These are phyloP conservation scores for Metschnikowia sp. DNA, from an alignment of 805 yeast species.

Conservation along the genomic window DNA sequence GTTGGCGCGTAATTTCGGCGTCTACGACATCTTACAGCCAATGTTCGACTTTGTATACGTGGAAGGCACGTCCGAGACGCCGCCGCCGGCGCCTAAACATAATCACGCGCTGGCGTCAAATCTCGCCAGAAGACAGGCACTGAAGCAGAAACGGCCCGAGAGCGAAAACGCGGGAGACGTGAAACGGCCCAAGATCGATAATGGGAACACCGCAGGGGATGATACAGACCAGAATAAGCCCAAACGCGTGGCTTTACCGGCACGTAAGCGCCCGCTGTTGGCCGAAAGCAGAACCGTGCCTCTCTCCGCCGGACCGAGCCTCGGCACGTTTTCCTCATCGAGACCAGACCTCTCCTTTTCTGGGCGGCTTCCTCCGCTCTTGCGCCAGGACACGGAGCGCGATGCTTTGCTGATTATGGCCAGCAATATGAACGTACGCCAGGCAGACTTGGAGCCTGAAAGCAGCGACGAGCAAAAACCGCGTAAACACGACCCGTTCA, in stretches of 20 bases:
- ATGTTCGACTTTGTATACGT: slow-evolving; percentile 57
- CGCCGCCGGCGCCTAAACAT: slow-evolving; percentile 48
- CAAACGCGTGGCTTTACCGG: slow-evolving; percentile 26
- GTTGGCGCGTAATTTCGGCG: slow-evolving; percentile 38
- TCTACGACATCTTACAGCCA: slow-evolving; percentile 54
- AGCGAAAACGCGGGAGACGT: neutral
- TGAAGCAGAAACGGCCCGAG: slow-evolving; percentile 8
- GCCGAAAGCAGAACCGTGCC: slow-evolving; percentile 35
- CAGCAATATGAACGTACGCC: slow-evolving; percentile 30
- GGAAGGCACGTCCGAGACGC: slow-evolving; percentile 41
- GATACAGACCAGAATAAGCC: slow-evolving; percentile 21
- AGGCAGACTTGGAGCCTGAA: slow-evolving; percentile 36
- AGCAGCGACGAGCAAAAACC: slow-evolving; percentile 24
- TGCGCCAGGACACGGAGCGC: slow-evolving; percentile 39
- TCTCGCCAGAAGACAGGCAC: slow-evolving; percentile 28
- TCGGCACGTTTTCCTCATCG: slow-evolving; percentile 27
- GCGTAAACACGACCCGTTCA: slow-evolving; percentile 8
- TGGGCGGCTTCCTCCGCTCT: slow-evolving; percentile 13
- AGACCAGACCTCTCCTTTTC: slow-evolving; percentile 8
- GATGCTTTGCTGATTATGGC: slow-evolving; percentile 37
- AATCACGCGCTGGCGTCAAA: slow-evolving; percentile 45
- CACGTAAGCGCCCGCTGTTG: slow-evolving; percentile 25
- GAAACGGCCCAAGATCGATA: slow-evolving; percentile 4
- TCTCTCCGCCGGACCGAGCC: slow-evolving; percentile 28
- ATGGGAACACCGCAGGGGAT: neutral